These are phyloP conservation scores for Parsonsia alboflavescens DNA, from an alignment of 257 asterid species.

Conservation along the genomic window DNA sequence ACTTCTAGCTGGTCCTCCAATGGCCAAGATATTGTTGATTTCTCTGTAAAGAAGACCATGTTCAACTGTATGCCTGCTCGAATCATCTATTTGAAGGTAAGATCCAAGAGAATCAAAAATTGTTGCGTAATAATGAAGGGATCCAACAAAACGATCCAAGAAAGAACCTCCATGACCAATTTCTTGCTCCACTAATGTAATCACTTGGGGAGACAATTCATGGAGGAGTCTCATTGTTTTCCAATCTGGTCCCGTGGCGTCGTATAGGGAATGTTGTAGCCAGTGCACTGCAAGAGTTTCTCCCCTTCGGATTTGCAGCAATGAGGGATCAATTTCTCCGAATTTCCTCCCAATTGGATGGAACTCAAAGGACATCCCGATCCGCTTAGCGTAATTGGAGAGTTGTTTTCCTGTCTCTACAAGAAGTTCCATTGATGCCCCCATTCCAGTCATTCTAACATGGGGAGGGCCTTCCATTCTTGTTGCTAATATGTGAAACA, in stretches of 20 bases:
- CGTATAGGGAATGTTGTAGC: conserved; percentile 72
- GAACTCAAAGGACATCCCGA: conserved; percentile 66
- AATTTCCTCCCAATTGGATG: conserved; percentile 45
- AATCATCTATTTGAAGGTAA: conserved; percentile 37
- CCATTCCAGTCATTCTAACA: conserved; percentile 67
- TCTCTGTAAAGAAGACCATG: conserved; percentile 53
- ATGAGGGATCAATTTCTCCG: conserved; percentile 38
- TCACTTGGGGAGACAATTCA: conserved; percentile 43
- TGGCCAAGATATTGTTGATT: conserved; percentile 65
- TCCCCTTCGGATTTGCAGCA: conserved; percentile 37
- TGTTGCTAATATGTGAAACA: conserved; percentile 66
- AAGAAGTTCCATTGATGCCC: conserved; percentile 44
- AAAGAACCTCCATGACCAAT: conserved; percentile 57
- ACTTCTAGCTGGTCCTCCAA: conserved; percentile 81
- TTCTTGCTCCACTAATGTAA: conserved; percentile 76
- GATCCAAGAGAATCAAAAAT: conserved; percentile 71
- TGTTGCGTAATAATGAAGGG: conserved; percentile 76
- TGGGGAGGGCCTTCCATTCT: conserved; percentile 71
- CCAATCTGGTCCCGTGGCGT: conserved; percentile 75
- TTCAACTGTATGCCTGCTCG: conserved; percentile 46
- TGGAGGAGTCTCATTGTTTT: conserved; percentile 55
- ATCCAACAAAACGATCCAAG: conserved; percentile 68
- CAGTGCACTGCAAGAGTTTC: conserved; percentile 70
- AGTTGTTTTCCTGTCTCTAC: conserved; percentile 59
- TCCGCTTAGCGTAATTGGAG: conserved; percentile 52